Base-by-base conservation (phyloP, 345 rosid genomes). In the Noccaea caerulescens region DNA sequence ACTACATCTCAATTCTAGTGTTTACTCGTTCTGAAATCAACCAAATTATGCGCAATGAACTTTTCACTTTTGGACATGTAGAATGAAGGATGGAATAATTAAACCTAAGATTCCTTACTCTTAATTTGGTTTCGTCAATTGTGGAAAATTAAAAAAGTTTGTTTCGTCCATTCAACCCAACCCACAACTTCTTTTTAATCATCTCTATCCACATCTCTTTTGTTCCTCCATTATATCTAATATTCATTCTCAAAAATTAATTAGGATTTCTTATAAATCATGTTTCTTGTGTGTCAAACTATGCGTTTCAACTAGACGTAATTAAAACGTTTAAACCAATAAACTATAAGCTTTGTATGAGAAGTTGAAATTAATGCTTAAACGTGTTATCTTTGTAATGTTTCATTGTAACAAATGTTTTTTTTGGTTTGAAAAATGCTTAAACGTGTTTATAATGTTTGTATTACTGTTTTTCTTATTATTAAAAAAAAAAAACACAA, bases 161-260 rank as follows among this genome's bases (percentile, higher is more conserved):
- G 47, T 16, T n/a, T 25, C 38, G 30, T 51, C 60, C 23, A 9
- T 66, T 66, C 49, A 52, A 16, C 18, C 18, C 18, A 16, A 16
- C 18, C 18, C 18, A 16, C 18, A 16, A 16, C 16, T 47, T 10
- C 2, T 8, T 52, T 39, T 9, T 18, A 18, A 61, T 4, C 8
- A 30, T 13, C n/a, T 12, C 70, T 25, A 13, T 25, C 56, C 37
- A 25, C 59, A n/a, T 51, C 39, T 65, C 47, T 37, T 38, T 12
- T n/a, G 10, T 37, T 51, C 23, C 25, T 36, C 27, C 36, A 37
- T 9, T 37, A n/a, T 13, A 65, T 37, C 27, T 25, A 25, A 13
- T 30, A 6, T 34, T 23, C 8, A 50, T n/a, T n/a, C 13, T 50
- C 33, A 25, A 50, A 10, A 38, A 5, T 25, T 7, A 20, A 3